A percentile compares a stretch with the other conserved stretches of the same genome.
phyloP scores from a whole-genome alignment of 345 rosid species.

The Nephelium lappaceum region DNA sequence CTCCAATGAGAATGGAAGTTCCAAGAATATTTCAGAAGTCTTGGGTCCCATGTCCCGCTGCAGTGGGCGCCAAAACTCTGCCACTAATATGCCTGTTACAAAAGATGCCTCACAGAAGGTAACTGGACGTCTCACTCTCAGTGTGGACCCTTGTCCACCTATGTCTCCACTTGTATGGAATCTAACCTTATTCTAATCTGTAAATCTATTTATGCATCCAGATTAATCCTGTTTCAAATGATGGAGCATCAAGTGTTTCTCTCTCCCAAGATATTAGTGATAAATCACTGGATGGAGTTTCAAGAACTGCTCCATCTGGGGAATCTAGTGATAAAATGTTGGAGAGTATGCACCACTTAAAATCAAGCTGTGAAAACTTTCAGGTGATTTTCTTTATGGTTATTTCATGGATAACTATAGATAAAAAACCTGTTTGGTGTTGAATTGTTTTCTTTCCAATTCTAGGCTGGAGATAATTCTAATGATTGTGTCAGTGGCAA shows the following conservation, averaged over 20 bases:
- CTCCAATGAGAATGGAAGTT: slow-evolving; percentile 22
- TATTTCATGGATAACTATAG: neutral
- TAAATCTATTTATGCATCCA: slow-evolving; percentile 28
- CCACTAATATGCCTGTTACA: slow-evolving; percentile 19
- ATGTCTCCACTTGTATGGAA: slow-evolving; percentile 2
- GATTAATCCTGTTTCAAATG: slow-evolving; percentile 30
- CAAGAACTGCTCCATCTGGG: slow-evolving; percentile 10
- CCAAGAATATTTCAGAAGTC: slow-evolving; percentile 18
- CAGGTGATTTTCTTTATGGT: slow-evolving; percentile 28
- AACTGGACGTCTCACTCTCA: slow-evolving; percentile 23
- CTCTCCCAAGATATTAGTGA: slow-evolving; percentile 13
- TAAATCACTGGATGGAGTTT: slow-evolving; percentile 6
- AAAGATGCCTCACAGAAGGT: slow-evolving; percentile 45
- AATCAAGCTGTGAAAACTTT: slow-evolving; percentile 16
- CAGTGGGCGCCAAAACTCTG: slow-evolving; percentile 10
- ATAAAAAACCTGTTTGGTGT: slow-evolving; percentile 13
- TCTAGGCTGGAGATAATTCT: slow-evolving; percentile 36
- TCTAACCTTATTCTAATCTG: slow-evolving; percentile 19
- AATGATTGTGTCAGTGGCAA: slow-evolving; percentile 19
- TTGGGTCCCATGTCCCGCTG: slow-evolving; percentile 8
- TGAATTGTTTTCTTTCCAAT: slow-evolving; percentile 29
- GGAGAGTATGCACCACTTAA: slow-evolving; percentile 12
- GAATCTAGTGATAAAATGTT: slow-evolving; percentile 12
- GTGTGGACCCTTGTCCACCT: neutral
- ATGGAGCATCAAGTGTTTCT: slow-evolving; percentile 14